Conservation (phyloP, 2,329 filamentous ascomycete genomes). For the Hirsutella thompsonii region DNA sequence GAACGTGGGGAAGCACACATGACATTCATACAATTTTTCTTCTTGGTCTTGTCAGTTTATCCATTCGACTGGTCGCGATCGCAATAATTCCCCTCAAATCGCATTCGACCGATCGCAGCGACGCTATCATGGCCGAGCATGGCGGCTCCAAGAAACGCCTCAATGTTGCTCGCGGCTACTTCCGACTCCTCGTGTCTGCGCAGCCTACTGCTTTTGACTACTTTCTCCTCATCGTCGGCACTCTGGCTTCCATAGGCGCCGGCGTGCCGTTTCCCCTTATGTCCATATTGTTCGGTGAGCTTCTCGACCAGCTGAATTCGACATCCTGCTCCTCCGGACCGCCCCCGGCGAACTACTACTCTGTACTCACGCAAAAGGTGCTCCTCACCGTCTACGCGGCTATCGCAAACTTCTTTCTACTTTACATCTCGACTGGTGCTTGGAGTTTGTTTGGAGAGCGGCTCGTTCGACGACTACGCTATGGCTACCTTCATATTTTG, state of each 20-base stretch:
- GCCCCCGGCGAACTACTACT: constrained; percentile 9
- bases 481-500: constrained; percentile 44
- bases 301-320: constrained; percentile 47
- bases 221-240: constrained; percentile 26
- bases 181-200: constrained; percentile 31
- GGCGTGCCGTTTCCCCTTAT: constrained; percentile 51
- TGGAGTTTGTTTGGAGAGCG: constrained; percentile 54
- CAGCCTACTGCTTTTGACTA: constrained; percentile 29
- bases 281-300: constrained; percentile 50
- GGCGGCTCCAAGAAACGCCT: not conserved
- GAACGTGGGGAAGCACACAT: too few species aligned
- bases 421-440: constrained; percentile 50
- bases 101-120: not conserved
- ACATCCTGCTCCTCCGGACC: constrained; percentile 29
- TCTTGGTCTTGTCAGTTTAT: too few species aligned
- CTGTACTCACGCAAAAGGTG: constrained; percentile 40
- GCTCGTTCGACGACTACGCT: constrained; percentile 48
- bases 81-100: not conserved
- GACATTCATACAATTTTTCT: too few species aligned
- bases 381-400: constrained; percentile 50
- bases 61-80: not conserved
- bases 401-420: constrained; percentile 47
- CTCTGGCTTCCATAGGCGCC: constrained; percentile 36
- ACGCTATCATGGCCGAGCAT: not conserved
- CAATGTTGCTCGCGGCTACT: constrained; percentile 16